Base-by-base conservation (phyloP, 495 filamentous ascomycete genomes). In the Penicillium paxilli region DNA sequence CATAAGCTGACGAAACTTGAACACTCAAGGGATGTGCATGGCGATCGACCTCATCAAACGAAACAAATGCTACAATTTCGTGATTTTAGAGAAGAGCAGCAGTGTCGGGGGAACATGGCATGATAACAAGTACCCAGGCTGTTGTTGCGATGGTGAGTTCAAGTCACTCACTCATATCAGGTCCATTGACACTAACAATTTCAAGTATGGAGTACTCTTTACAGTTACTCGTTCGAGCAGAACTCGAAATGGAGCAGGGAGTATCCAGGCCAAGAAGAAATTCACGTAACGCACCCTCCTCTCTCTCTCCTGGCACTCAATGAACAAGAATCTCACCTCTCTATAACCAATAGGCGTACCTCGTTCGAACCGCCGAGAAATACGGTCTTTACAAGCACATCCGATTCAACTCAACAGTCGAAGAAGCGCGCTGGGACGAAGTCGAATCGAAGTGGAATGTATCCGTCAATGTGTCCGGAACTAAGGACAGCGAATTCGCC, bases 211-310 rank as follows among this genome's bases (percentile, higher is more conserved):
- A 78, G 76, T 44, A 44, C 68, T 1, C 57, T 82, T 10, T 90
- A 88, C 65, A 86, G 83, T 53, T 88, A 83, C 60, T 81, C 82
- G 4, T 89, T 88, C 55, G 85, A 84, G 24, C 84, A 85, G 11
- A 85, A 85, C 23, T 72, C 83, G 9, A 66, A 79, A 59, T 89
- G 87, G 85, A 79, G 82, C 4, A 69, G 80, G 24, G 78, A 86
- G 33, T 87, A 87, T 58, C 80, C 86, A 0, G 83, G 84, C 0
- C 84, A 86, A 49, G 74, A 76, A 44, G 86, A 88, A 60, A 83
- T 88, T 22, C 23, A 37, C 20, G 47, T 56, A n/a, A 47, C 40
- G 6, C 8, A 4, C 16, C 17, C 35, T 32, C 48, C 37, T 26
- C 11, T 16, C 11, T 20, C 16, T 12, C 1, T 41, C 6, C 22